phyloP scores from a whole-genome alignment of 73 alveolate species.

The Halteria grandinella region DNA sequence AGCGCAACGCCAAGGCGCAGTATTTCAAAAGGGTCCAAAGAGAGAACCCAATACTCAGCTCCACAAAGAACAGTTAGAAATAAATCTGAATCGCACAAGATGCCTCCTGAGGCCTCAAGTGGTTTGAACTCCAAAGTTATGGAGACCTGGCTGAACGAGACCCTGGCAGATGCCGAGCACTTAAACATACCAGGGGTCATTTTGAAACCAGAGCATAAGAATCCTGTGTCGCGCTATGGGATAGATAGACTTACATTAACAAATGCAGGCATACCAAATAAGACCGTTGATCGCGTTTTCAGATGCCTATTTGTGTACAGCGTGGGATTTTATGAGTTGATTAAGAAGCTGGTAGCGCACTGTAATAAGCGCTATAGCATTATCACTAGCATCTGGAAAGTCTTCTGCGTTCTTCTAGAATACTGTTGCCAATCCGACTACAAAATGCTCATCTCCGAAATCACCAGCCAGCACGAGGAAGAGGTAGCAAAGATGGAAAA shows the following conservation, averaged over 20 bases:
- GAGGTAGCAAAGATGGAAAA: slow-evolving; percentile 53
- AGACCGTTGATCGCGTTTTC: slow-evolving; percentile 56
- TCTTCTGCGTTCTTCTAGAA: slow-evolving; percentile 61
- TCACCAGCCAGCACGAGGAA: slow-evolving; percentile 47
- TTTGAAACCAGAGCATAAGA: slow-evolving; percentile 55
- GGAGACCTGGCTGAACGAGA: slow-evolving; percentile 76
- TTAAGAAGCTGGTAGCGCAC: slow-evolving; percentile 50
- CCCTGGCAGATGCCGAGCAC: slow-evolving; percentile 75
- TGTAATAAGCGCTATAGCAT: slow-evolving; percentile 49
- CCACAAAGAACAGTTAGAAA: slow-evolving; percentile 5
- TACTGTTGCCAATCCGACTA: slow-evolving; percentile 63
- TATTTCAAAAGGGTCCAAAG: too few relatives aligned
- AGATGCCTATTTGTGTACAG: slow-evolving; percentile 66
- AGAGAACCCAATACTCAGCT: too few relatives aligned
- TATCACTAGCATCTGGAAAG: slow-evolving; percentile 65
- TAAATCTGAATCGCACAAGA: not conserved
- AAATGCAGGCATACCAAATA: slow-evolving; percentile 62
- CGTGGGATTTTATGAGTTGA: slow-evolving; percentile 70
- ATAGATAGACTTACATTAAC: slow-evolving; percentile 61
- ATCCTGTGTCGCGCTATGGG: slow-evolving; percentile 61
- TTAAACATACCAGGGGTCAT: slow-evolving; percentile 64
- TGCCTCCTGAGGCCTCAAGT: not conserved
- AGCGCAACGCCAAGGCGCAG: not conserved
- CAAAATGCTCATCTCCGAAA: slow-evolving; percentile 53
- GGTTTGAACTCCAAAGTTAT: slow-evolving; percentile 70